phyloP scores from a whole-genome alignment of 1,284 basidiomycete genomes.

The Austroboletus novae-zelandiae region DNA sequence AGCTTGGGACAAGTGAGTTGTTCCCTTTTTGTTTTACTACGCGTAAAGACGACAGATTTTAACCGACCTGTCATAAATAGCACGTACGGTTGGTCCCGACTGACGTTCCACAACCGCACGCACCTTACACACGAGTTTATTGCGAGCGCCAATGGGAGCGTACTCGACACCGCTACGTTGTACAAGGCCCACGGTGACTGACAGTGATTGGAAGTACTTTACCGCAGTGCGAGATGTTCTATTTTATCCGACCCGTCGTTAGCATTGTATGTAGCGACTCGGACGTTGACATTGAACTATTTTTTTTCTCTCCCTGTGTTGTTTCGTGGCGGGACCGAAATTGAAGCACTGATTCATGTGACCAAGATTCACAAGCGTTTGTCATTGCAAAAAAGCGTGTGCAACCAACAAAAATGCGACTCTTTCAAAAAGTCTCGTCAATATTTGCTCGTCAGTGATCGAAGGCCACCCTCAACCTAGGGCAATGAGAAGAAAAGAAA shows the following conservation, averaged over 20 bases:
- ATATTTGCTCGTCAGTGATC: too few relatives aligned
- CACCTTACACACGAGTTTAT: conserved; percentile 31
- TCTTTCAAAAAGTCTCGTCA: neutral
- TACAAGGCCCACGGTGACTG: conserved; percentile 26
- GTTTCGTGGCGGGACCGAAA: too few relatives aligned
- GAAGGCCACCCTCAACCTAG: too few relatives aligned
- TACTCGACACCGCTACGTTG: conserved; percentile 26
- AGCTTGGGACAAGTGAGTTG: conserved; percentile 19
- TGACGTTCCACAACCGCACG: conserved; percentile 31
- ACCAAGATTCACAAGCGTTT: neutral
- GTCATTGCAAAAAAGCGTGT: conserved; percentile 1
- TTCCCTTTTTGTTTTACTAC: neutral
- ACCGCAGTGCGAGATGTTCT: neutral
- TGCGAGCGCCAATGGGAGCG: conserved; percentile 26
- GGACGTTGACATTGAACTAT: too few relatives aligned
- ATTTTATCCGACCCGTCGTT: neutral
- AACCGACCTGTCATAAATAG: conserved; percentile 5
- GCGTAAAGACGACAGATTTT: neutral
- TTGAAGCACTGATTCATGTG: too few relatives aligned
- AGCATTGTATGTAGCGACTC: too few relatives aligned
- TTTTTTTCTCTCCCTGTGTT: too few relatives aligned
- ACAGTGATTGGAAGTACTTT: neutral
- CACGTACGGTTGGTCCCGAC: conserved; percentile 29
- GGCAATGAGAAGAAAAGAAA: too few relatives aligned
- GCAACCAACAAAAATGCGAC: conserved; percentile 2